phyloP scores from a whole-genome alignment of 257 asterid genomes.

The Pogostemon cablin region DNA sequence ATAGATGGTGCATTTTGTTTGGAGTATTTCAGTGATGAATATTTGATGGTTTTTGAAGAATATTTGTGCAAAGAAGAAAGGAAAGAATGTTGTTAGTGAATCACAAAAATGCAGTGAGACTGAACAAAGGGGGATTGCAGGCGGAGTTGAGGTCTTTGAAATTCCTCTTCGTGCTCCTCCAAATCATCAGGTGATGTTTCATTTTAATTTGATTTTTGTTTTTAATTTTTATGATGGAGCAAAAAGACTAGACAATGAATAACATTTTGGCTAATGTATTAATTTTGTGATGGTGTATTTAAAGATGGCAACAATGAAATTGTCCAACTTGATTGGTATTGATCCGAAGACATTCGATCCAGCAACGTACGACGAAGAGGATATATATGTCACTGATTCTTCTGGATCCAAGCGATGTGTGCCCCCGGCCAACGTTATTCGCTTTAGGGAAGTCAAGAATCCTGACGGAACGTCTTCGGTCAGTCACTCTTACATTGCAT shows the following conservation, averaged over 20 bases:
- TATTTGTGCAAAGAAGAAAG: conserved; percentile 38
- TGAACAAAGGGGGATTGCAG: conserved; percentile 50
- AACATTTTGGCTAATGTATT: no score
- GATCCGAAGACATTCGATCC: conserved; percentile 68
- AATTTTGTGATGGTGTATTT: conserved; percentile 20
- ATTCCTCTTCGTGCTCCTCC: conserved; percentile 60
- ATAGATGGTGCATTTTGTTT: no score
- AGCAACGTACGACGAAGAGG: conserved; percentile 54
- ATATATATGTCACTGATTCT: conserved; percentile 52
- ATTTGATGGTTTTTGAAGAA: no score
- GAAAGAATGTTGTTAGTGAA: conserved; percentile 32
- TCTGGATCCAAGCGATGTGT: conserved; percentile 54
- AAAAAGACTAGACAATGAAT: no score
- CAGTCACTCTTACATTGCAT: conserved; percentile 30
- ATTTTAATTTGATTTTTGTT: not conserved
- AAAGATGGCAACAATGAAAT: conserved; percentile 61
- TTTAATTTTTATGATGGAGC: not conserved
- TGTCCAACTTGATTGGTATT: conserved; percentile 64
- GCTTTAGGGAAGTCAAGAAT: conserved; percentile 58
- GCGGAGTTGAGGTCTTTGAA: conserved; percentile 50
- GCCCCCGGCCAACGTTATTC: conserved; percentile 56
- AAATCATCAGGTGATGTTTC: conserved; percentile 42
- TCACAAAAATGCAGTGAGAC: conserved; percentile 42
- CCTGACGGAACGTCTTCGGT: conserved; percentile 63
- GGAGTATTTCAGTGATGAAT: no score